Evolutionary conservation across 768 basidiomycete genomes (phyloP), one percentile per base, ranked within the genome.

Genomic region (Ramaria sp.): DNA sequence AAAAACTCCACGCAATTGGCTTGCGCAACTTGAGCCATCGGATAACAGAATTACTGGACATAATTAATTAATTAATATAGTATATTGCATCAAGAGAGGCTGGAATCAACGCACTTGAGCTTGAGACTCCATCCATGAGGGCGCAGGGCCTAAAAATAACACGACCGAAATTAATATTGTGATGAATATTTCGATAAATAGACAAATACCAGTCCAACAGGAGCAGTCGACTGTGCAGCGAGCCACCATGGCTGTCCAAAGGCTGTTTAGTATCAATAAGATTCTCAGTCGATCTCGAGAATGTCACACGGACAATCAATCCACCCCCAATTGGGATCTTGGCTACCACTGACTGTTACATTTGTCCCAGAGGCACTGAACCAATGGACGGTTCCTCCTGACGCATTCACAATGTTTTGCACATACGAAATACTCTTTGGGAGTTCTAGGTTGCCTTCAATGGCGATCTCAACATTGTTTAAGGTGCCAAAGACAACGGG

Each of bases 251-350:
- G 41, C 39, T 54, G 22, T 30, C 53, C 53, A 42, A 22, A 54
- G 10, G 33, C 53, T 54, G 41, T 27, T 27, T 27, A 27, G 27
- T 27, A 27, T 27, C 27, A 27, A 5, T 27, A 2, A 27, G 27
- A 27, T 27, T 27, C 27, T 27, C 19, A 37, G 6, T 37, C 52
- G n/a, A 9, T 13, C 3, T 24, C 19, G 6, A 9, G n/a, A 56
- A 43, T 4, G 27, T 27, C 17, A 43, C 38, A 50, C 78, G 39
- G n/a, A 41, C 39, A 78, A 60, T 83, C 76, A 0, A 84, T 74
- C 81, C 81, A 84, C n/a, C 82, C 82, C 78, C 78, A 79, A 2
- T 78, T 58, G 0, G 78, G 75, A 59, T 84, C 77, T 12, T 64
- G 68, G 24, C 76, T 75, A 0, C 83, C 80, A 34, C 78, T 70